Evolutionary conservation across 345 rosid genomes (phyloP).

Genomic region (Leavenworthia alabamica): DNA sequence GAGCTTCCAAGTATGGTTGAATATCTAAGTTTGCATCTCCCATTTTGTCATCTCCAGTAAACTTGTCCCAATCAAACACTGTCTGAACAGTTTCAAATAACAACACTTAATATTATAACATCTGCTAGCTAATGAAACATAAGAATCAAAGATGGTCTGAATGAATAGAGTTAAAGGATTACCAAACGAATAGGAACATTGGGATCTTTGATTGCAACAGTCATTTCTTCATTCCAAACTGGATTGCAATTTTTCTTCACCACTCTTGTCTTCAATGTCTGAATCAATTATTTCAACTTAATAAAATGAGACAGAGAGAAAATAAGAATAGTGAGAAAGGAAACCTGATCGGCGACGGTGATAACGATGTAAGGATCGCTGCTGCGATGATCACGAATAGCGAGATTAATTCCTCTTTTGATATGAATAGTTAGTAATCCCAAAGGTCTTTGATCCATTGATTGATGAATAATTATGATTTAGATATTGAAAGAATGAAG

Average conservation of each 20-base stretch:
- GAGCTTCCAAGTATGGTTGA: slow-evolving; percentile 46
- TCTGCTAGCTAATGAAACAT: background rate
- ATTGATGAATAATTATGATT: background rate
- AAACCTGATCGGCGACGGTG: slow-evolving; percentile 42
- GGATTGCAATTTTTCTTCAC: slow-evolving; percentile 71
- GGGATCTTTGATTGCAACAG: slow-evolving; percentile 54
- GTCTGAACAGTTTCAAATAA: slow-evolving; percentile 32
- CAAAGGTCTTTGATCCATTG: slow-evolving; percentile 37
- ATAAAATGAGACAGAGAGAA: too few relatives aligned
- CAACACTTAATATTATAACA: background rate
- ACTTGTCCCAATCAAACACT: slow-evolving; percentile 76
- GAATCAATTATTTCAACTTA: too few relatives aligned
- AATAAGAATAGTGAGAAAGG: background rate
- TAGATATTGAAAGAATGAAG: too few relatives aligned
- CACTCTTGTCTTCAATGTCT: slow-evolving; percentile 69
- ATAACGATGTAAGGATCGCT: slow-evolving; percentile 56
- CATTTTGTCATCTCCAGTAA: slow-evolving; percentile 70
- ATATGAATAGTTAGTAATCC: slow-evolving; percentile 48
- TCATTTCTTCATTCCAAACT: slow-evolving; percentile 73
- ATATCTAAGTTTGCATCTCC: slow-evolving; percentile 78
- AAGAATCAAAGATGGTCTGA: background rate
- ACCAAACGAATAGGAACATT: slow-evolving; percentile 52
- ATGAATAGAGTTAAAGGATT: background rate
- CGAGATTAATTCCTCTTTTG: slow-evolving; percentile 41
- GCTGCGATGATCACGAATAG: slow-evolving; percentile 38